Evolutionary conservation across 805 yeast species (phyloP).

Genomic region (Yamadazyma kitorensis): DNA sequence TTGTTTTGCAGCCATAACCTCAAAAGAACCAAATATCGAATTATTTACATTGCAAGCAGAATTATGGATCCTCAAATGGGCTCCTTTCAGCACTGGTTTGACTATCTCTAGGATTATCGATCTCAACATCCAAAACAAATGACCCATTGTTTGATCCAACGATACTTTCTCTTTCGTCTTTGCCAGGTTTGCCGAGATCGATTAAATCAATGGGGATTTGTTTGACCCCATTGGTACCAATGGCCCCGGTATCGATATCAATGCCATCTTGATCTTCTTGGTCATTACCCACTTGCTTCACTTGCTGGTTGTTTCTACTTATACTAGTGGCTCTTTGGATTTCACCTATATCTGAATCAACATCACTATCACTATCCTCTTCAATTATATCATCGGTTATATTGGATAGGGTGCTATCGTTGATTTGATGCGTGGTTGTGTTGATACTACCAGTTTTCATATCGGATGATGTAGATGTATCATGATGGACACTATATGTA

Average conservation of each 20-base stretch:
- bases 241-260: constrained; percentile 2
- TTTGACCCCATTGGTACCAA: constrained; percentile 3
- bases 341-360: constrained; percentile 46
- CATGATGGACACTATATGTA: constrained; percentile 6
- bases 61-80: constrained; percentile 26
- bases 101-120: constrained; percentile 17
- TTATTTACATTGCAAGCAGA: not conserved
- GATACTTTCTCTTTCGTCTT: constrained; percentile 1
- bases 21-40: too few relatives aligned
- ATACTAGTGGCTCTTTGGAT: constrained; percentile 40
- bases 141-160: constrained; percentile 25
- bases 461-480: not conserved
- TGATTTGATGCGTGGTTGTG: constrained; percentile 7
- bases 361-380: constrained; percentile 34
- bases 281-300: constrained; percentile 3
- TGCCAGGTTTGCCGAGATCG: constrained; percentile 10
- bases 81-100: constrained; percentile 20
- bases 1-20: too few relatives aligned
- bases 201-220: constrained; percentile 12
- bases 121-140: constrained; percentile 31
- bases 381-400: constrained; percentile 10
- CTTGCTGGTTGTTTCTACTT: constrained; percentile 15
- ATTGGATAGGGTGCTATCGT: constrained; percentile 12
- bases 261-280: not conserved
- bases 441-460: constrained; percentile 7